Percentiles rank a stretch among this genome's conserved stretches.
phyloP scores from a whole-genome alignment of 1,139 yeast genomes.

The Yamadazyma trypodendri region DNA sequence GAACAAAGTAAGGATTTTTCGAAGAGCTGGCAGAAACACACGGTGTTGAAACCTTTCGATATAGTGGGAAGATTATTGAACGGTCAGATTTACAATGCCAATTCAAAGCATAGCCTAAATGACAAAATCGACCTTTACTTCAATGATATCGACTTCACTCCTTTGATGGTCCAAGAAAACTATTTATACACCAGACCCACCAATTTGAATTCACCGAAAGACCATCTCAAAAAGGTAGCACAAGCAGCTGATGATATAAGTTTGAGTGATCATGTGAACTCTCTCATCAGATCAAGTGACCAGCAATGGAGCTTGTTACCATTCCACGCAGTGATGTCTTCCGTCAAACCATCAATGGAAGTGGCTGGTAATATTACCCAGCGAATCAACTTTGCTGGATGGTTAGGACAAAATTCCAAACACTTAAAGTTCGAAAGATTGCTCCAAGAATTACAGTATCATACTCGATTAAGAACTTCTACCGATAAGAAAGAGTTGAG shows the following conservation, averaged over 20 bases:
- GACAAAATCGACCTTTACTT: conserved; percentile 89
- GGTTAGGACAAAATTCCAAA: conserved; percentile 92
- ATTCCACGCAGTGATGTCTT: conserved; percentile 83
- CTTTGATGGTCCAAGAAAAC: conserved; percentile 95
- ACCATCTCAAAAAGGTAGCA: conserved; percentile 64
- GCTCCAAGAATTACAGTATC: conserved; percentile 86
- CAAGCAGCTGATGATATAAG: conserved; percentile 86
- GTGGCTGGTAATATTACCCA: conserved; percentile 73
- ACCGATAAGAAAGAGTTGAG: conserved; percentile 77
- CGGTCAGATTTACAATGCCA: conserved; percentile 58
- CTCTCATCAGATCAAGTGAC: conserved; percentile 81
- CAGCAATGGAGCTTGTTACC: conserved; percentile 97
- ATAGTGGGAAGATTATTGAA: conserved; percentile 71
- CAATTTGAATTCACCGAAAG: conserved; percentile 31
- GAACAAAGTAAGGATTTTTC: conserved; percentile 52
- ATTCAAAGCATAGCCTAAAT: conserved; percentile 57
- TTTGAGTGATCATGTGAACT: conserved; percentile 76
- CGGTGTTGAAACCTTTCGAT: conserved; percentile 91
- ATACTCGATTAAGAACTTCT: conserved; percentile 75
- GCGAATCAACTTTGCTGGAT: conserved; percentile 75
- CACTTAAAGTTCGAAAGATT: conserved; percentile 73
- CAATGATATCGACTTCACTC: conserved; percentile 92
- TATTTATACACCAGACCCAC: conserved; percentile 68
- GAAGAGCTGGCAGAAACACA: conserved; percentile 82
- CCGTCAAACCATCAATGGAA: conserved; percentile 75